Evolutionary conservation across 192 early-diverging fungal genomes (phyloP).

Genomic region (Coemansia sp.): DNA sequence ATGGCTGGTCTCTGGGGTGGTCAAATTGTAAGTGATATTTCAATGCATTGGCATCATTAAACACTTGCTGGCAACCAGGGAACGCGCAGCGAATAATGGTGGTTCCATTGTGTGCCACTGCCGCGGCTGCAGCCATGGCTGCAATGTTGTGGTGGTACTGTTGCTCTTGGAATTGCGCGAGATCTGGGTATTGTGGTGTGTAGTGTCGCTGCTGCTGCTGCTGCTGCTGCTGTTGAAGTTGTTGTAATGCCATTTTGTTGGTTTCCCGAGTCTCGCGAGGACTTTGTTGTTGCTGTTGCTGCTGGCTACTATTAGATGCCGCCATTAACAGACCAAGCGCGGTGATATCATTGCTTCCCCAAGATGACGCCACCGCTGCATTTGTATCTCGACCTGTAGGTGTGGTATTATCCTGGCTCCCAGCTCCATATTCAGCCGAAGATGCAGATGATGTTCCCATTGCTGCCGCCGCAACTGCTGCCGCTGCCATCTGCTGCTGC

Average conservation of each 20-base stretch:
- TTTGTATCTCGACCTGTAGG: conserved; percentile 10
- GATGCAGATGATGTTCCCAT: conserved; percentile 18
- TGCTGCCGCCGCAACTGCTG: conserved; percentile 21
- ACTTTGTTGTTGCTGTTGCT: background rate
- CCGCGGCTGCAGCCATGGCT: conserved; percentile 5
- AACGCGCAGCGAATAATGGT: conserved; percentile 26
- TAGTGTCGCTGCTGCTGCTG: conserved; percentile 17
- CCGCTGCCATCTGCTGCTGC: conserved; percentile 18
- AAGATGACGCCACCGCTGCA: conserved; percentile 14
- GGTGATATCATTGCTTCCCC: conserved; percentile 16
- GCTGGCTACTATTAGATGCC: background rate
- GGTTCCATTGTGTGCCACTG: conserved; percentile 5
- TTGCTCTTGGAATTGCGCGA: conserved; percentile 42
- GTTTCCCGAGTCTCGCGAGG: background rate
- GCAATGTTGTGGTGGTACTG: conserved; percentile 13
- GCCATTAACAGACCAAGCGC: conserved; percentile 29
- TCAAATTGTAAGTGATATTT: conserved; percentile 45
- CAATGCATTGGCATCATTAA: conserved; percentile 40
- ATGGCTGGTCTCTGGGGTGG: conserved; percentile 11
- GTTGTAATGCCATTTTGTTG: background rate
- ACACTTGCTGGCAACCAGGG: conserved; percentile 20
- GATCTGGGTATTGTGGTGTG: conserved; percentile 35
- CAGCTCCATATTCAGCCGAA: background rate
- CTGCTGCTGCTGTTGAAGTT: conserved; percentile 3
- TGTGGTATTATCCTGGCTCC: background rate